Percentiles rank a stretch among this genome's conserved stretches.
phyloP scores from a whole-genome alignment of 495 filamentous ascomycete species.

The Tuber microsphaerosporum region DNA sequence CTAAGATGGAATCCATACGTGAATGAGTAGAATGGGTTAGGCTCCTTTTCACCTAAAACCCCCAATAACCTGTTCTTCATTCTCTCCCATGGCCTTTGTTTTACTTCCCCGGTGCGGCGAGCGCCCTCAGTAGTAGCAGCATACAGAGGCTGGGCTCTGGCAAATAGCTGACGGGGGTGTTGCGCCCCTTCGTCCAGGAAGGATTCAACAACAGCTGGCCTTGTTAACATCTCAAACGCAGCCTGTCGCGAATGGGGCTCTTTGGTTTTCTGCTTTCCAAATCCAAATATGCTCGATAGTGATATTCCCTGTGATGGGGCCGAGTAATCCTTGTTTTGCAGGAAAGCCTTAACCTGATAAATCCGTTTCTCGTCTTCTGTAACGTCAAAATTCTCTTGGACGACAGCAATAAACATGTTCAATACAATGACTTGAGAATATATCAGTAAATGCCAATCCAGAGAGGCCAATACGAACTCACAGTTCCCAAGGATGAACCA shows the following conservation, averaged over 20 bases:
- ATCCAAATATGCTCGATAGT: constrained; percentile 76
- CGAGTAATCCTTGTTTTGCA: constrained; percentile 83
- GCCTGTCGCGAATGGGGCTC: constrained; percentile 53
- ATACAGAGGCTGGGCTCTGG: neutral
- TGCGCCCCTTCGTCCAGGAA: constrained; percentile 69
- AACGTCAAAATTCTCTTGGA: constrained; percentile 99
- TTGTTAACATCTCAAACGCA: constrained; percentile 84
- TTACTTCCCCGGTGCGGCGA: constrained; percentile 10
- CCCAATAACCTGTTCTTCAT: constrained; percentile 22
- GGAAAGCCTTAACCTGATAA: constrained; percentile 87
- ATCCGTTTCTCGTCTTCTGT: constrained; percentile 96
- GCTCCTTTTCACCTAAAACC: constrained; percentile 49
- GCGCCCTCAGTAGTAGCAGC: neutral
- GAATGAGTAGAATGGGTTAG: constrained; percentile 86
- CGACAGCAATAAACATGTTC: constrained; percentile 99
- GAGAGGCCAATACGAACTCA: constrained; percentile 13
- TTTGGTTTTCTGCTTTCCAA: constrained; percentile 60
- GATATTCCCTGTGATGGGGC: constrained; percentile 58
- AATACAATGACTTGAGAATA: constrained; percentile 63
- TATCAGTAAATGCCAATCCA: neutral
- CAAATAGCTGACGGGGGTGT: constrained; percentile 17
- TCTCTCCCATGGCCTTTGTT: constrained; percentile 23
- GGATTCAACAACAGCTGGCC: constrained; percentile 87
- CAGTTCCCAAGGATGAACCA: constrained; percentile 93
- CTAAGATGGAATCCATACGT: constrained; percentile 21